A percentile compares a stretch with the other conserved stretches of the same genome.
These are phyloP conservation scores for Phytophthora tentaculata DNA, from an alignment of 352 stramenopile species.

Conservation along the genomic window DNA sequence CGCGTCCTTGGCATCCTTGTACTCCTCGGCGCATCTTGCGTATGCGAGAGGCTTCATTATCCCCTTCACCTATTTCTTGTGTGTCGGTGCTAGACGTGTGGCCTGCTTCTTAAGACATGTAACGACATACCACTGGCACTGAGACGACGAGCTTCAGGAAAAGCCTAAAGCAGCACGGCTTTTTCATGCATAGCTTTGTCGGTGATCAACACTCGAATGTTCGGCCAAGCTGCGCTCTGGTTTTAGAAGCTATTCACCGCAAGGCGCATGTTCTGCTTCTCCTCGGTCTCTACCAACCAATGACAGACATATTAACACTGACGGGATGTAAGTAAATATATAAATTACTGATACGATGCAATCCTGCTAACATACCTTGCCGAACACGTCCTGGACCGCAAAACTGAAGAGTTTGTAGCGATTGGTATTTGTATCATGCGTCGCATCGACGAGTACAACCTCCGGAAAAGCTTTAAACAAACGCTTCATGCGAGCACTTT, in stretches of 20 bases:
- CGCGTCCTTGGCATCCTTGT: no score
- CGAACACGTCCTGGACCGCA: neutral
- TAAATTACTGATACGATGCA: no score
- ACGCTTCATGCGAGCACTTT: neutral
- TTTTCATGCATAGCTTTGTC: conserved; percentile 20
- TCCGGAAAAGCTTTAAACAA: neutral
- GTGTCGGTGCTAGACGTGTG: neutral
- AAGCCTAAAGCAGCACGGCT: neutral
- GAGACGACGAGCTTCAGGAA: neutral
- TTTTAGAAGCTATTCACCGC: conserved; percentile 14
- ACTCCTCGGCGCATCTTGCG: neutral
- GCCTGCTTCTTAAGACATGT: conserved; percentile 21
- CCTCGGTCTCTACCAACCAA: conserved; percentile 16
- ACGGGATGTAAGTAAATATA: no score
- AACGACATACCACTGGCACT: conserved; percentile 11
- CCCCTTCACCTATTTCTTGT: no score
- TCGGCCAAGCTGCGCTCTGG: conserved; percentile 7
- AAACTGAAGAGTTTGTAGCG: neutral
- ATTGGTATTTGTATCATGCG: neutral
- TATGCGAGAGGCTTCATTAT: no score
- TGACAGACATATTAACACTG: conserved; percentile 12
- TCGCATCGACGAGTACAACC: neutral
- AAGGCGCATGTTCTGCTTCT: conserved; percentile 11
- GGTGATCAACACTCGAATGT: conserved; percentile 7
- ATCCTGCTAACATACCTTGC: conserved; percentile 18